Conservation (phyloP, 169 alveolate genomes). For the Plasmodium adleri region DNA sequence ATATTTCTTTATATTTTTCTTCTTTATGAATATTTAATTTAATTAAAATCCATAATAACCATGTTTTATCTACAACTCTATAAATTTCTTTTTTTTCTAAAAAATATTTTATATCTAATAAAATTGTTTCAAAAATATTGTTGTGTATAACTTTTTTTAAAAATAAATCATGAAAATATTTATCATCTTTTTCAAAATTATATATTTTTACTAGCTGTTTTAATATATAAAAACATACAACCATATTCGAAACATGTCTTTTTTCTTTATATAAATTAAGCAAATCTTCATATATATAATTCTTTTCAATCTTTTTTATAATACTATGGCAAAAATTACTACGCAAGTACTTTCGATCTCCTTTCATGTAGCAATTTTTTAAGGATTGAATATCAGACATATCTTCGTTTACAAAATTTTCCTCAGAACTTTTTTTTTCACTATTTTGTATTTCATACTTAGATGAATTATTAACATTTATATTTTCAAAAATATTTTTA, state of each 20-base stretch:
- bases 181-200: slow-evolving; percentile 51
- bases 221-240: slow-evolving; percentile 58
- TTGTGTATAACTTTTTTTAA: slow-evolving; percentile 30
- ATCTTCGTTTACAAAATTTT: background rate
- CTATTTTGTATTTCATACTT: background rate
- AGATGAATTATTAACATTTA: background rate
- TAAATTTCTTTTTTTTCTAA: slow-evolving; percentile 65
- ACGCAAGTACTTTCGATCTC: background rate
- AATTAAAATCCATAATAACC: slow-evolving; percentile 58
- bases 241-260: slow-evolving; percentile 68
- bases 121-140: slow-evolving; percentile 29
- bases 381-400: background rate
- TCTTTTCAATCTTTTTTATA: slow-evolving; percentile 64
- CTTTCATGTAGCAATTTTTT: slow-evolving; percentile 12
- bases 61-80: slow-evolving; percentile 69
- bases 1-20: slow-evolving; percentile 27
- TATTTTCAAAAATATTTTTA: background rate
- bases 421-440: background rate
- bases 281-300: slow-evolving; percentile 51
- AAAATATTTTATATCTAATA: slow-evolving; percentile 38
- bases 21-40: slow-evolving; percentile 71
- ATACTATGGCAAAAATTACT: slow-evolving; percentile 38
- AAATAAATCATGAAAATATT: slow-evolving; percentile 9
- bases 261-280: slow-evolving; percentile 37
- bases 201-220: slow-evolving; percentile 44